A percentile compares a stretch with the other conserved stretches of the same genome.
These are phyloP conservation scores for Nakataea oryzae DNA, from an alignment of 2,329 filamentous ascomycete genomes.

Conservation along the genomic window DNA sequence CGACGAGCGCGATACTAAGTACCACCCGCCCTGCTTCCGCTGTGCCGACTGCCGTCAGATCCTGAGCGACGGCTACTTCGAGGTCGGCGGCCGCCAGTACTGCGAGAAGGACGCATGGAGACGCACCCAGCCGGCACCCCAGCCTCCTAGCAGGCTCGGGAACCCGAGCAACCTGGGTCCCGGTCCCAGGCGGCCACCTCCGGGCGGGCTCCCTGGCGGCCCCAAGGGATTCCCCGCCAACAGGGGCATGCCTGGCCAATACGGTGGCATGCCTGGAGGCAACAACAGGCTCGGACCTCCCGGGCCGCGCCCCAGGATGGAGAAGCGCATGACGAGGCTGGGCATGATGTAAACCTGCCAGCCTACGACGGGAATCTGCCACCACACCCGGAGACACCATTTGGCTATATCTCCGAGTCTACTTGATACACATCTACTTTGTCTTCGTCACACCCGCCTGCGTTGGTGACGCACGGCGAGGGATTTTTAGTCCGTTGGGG, in stretches of 20 bases:
- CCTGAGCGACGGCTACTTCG: constrained; percentile 80
- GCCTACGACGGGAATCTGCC: background rate
- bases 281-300: constrained; percentile 22
- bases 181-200: background rate
- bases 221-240: constrained; percentile 5
- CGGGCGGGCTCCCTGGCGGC: constrained; percentile 6
- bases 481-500: background rate
- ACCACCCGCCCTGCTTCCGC: constrained; percentile 78
- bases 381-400: background rate
- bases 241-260: constrained; percentile 7
- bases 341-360: constrained; percentile 35
- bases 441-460: background rate
- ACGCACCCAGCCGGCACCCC: constrained; percentile 27
- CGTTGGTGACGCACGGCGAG: no score
- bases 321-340: constrained; percentile 51
- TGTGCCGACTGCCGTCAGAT: constrained; percentile 69
- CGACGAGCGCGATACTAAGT: constrained; percentile 67
- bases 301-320: constrained; percentile 37
- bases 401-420: background rate
- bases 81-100: constrained; percentile 68
- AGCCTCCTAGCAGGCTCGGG: constrained; percentile 4
- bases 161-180: constrained; percentile 1
- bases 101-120: constrained; percentile 79
- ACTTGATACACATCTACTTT: background rate
- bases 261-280: constrained; percentile 20